phyloP scores from a whole-genome alignment of 495 filamentous ascomycete genomes.

The Hypomontagnella monticulosa region DNA sequence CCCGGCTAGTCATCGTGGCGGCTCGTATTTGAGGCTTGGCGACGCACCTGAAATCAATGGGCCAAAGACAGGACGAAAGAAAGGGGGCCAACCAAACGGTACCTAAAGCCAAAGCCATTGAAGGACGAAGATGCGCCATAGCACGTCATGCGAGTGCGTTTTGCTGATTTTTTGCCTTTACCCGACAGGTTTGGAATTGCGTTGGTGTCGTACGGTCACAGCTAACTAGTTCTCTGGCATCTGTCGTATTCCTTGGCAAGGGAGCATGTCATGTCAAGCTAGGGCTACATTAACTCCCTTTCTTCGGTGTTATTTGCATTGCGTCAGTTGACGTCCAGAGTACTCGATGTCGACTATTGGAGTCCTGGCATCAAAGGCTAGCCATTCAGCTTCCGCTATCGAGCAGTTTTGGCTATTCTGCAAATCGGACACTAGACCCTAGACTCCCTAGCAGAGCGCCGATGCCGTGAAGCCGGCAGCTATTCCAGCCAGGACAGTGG shows the following conservation, averaged over 20 bases:
- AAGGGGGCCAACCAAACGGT: background rate
- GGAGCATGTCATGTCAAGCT: background rate
- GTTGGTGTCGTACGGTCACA: slow-evolving; percentile 1
- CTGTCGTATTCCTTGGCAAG: slow-evolving; percentile 13
- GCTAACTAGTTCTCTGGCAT: background rate
- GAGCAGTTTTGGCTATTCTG: slow-evolving; percentile 17
- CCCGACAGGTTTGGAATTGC: background rate
- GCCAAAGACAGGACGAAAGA: slow-evolving; percentile 10
- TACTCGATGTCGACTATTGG: background rate
- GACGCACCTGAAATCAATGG: slow-evolving; percentile 24
- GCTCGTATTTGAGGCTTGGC: slow-evolving; percentile 41
- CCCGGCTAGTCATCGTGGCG: slow-evolving; percentile 15
- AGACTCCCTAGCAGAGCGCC: background rate
- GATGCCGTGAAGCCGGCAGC: slow-evolving; percentile 6
- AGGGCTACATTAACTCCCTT: background rate
- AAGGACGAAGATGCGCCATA: slow-evolving; percentile 21
- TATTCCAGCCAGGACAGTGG: background rate
- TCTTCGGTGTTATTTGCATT: background rate
- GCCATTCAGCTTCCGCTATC: slow-evolving; percentile 3
- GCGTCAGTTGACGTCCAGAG: background rate
- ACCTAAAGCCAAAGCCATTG: slow-evolving; percentile 15
- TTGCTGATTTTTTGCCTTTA: slow-evolving; percentile 24
- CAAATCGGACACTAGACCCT: background rate
- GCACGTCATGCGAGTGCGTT: slow-evolving; percentile 30
- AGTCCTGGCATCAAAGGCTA: slow-evolving; percentile 1